Evolutionary conservation across 2,329 filamentous ascomycete species (phyloP).

Genomic region (Claviceps lovelessii): DNA sequence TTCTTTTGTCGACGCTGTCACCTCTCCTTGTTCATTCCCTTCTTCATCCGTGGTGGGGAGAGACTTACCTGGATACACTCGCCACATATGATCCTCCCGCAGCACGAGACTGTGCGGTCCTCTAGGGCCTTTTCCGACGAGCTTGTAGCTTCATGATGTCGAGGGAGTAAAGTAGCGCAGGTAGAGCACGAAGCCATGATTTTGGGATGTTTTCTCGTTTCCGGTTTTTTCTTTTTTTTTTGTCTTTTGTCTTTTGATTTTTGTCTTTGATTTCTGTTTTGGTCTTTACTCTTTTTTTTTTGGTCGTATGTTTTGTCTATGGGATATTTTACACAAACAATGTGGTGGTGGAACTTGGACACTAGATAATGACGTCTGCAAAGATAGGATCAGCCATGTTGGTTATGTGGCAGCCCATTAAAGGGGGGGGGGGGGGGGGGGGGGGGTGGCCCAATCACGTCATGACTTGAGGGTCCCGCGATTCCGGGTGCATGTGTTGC

Average conservation of each 20-base stretch:
- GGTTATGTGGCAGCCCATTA: background rate
- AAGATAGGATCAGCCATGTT: no score
- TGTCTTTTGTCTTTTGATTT: background rate
- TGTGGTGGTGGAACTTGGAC: no score
- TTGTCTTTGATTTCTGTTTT: background rate
- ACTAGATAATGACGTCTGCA: no score
- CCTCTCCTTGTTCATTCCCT: no score
- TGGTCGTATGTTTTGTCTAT: background rate
- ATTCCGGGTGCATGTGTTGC: background rate
- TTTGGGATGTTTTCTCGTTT: background rate
- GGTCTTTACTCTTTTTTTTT: background rate
- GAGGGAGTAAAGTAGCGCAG: constrained; percentile 48
- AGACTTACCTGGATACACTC: constrained; percentile 47
- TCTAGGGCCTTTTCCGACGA: constrained; percentile 46
- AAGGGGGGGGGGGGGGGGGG: background rate
- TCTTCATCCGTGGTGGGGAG: no score
- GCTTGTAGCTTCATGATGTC: constrained; percentile 28
- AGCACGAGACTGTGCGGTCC: constrained; percentile 53
- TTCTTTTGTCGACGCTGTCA: background rate
- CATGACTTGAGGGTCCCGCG: background rate
- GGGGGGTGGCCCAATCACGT: constrained; percentile 3
- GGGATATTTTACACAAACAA: no score
- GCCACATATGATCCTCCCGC: constrained; percentile 55
- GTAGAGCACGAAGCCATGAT: constrained; percentile 48
- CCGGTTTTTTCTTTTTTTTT: background rate